A percentile compares a stretch with the other conserved stretches of the same genome.
These are phyloP conservation scores for Williopsis jadinii DNA, from an alignment of 1,139 yeast species.

Conservation along the genomic window DNA sequence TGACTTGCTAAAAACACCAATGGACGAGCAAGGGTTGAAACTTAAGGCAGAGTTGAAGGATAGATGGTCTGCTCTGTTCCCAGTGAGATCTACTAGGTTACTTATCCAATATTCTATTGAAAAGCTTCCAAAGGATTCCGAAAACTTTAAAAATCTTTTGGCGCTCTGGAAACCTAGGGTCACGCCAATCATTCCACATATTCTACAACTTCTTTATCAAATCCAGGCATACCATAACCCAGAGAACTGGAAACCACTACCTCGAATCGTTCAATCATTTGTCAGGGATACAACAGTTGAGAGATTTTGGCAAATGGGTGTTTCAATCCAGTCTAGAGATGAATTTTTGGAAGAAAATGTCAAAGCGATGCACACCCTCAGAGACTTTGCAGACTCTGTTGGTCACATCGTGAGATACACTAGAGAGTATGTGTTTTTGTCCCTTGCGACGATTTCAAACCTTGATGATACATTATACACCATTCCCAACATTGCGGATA, in stretches of 20 bases:
- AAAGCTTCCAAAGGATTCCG: conserved; percentile 70
- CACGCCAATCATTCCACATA: conserved; percentile 86
- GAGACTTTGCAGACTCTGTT: conserved; percentile 98
- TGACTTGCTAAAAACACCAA: conserved; percentile 64
- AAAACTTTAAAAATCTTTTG: conserved; percentile 66
- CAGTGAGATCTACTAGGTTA: conserved; percentile 91
- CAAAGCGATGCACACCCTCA: conserved; percentile 83
- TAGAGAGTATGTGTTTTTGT: conserved; percentile 88
- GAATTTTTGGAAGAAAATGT: conserved; percentile 93
- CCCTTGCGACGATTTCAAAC: conserved; percentile 85
- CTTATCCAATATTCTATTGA: conserved; percentile 94
- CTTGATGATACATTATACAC: conserved; percentile 85
- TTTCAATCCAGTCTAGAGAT: conserved; percentile 88
- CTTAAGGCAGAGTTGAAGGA: conserved; percentile 74
- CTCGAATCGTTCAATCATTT: conserved; percentile 84
- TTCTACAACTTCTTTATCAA: conserved; percentile 78
- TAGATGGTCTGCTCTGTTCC: conserved; percentile 92
- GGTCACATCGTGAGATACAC: conserved; percentile 95
- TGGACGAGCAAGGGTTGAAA: conserved; percentile 85
- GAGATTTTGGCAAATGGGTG: conserved; percentile 98
- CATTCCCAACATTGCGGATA: conserved; percentile 71
- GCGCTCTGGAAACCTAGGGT: conserved; percentile 90
- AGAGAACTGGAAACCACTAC: conserved; percentile 80
- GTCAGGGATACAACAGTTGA: conserved; percentile 85
- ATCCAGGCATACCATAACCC: conserved; percentile 95